Percentiles rank a stretch among this genome's conserved stretches.
phyloP scores from a whole-genome alignment of 2,329 filamentous ascomycete genomes.

The Penicillium olsonii region DNA sequence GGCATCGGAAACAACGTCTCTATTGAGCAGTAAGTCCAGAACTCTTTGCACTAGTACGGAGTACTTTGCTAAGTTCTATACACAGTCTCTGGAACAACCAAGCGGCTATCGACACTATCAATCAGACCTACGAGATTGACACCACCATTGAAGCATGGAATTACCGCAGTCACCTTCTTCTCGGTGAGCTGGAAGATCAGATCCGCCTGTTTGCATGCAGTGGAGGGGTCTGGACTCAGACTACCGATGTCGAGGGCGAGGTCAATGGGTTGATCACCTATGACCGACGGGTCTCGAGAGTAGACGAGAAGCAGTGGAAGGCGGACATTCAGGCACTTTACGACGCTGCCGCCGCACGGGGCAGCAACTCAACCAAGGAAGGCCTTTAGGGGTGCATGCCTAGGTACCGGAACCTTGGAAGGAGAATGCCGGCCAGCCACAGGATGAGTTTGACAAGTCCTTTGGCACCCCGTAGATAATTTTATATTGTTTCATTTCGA shows the following conservation, averaged over 20 bases:
- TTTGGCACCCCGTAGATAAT: not conserved
- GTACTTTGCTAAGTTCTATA: not conserved
- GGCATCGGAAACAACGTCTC: conserved; percentile 68
- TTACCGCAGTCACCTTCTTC: conserved; percentile 60
- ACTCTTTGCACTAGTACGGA: not conserved
- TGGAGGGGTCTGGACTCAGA: conserved; percentile 72
- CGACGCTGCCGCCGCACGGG: conserved; percentile 49
- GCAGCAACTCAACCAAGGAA: conserved; percentile 14
- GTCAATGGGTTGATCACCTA: conserved; percentile 72
- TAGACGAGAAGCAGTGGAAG: conserved; percentile 61
- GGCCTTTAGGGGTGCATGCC: not conserved
- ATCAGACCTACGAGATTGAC: conserved; percentile 69
- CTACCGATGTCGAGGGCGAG: conserved; percentile 72
- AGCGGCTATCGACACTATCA: conserved; percentile 60
- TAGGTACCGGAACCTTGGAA: too few species aligned
- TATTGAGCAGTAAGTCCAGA: conserved; percentile 56
- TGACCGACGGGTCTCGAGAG: conserved; percentile 60
- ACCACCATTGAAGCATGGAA: conserved; percentile 63
- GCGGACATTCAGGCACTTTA: conserved; percentile 62
- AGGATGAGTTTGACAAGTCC: not conserved
- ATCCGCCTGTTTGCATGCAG: conserved; percentile 62
- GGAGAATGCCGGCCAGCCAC: not conserved
- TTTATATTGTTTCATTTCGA: not conserved
- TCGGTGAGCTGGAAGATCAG: conserved; percentile 52
- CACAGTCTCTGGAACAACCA: conserved; percentile 65